A percentile compares a stretch with the other conserved stretches of the same genome.
These are phyloP conservation scores for Elsinoe australis DNA, from an alignment of 2,329 filamentous ascomycete species.

Conservation along the genomic window DNA sequence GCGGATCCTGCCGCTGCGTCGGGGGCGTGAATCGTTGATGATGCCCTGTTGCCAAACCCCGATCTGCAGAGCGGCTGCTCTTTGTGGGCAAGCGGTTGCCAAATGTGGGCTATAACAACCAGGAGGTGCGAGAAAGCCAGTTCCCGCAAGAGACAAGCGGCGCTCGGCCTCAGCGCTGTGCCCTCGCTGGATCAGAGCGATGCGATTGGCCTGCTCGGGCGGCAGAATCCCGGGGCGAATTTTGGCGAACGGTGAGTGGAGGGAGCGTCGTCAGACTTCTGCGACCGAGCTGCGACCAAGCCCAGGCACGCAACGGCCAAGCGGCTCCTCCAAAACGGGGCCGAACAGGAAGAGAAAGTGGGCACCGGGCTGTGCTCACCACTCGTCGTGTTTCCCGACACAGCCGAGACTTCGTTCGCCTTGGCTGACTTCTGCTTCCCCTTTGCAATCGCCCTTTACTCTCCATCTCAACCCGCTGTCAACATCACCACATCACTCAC, in stretches of 20 bases:
- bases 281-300: no score
- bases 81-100: conserved; percentile 2
- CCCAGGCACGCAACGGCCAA: not conserved
- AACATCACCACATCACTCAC: not conserved
- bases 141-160: not conserved
- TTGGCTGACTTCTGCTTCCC: not conserved
- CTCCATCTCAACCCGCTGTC: not conserved
- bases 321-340: not conserved
- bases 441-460: not conserved
- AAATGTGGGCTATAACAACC: not conserved
- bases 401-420: not conserved
- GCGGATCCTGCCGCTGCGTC: no score
- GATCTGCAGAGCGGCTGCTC: not conserved
- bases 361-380: no score
- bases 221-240: no score
- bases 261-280: not conserved
- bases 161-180: not conserved
- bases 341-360: no score
- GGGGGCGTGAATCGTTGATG: not conserved
- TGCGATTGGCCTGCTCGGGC: not conserved
- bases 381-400: not conserved
- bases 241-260: no score
- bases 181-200: not conserved
- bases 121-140: not conserved
- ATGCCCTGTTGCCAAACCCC: not conserved